These are phyloP conservation scores for Nothomitra cinnamomea DNA, from an alignment of 2,329 filamentous ascomycete species.

Conservation along the genomic window DNA sequence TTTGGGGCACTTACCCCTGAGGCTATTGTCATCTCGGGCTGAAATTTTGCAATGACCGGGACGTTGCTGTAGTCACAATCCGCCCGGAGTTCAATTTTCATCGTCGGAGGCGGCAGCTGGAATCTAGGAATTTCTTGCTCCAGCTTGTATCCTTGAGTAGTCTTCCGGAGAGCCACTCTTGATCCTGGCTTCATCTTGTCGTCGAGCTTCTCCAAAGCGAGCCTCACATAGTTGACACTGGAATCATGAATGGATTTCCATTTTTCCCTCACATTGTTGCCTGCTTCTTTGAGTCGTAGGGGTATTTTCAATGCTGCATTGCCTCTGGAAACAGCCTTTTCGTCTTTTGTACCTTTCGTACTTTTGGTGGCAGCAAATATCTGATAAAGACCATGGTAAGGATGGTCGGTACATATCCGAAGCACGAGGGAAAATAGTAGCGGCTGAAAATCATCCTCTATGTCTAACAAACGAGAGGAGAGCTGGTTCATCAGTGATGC, in stretches of 20 bases:
- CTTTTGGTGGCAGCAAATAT: constrained; percentile 70
- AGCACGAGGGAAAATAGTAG: constrained; percentile 58
- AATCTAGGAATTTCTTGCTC: constrained; percentile 45
- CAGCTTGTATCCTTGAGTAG: constrained; percentile 44
- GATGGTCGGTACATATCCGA: constrained; percentile 80
- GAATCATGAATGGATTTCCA: constrained; percentile 61
- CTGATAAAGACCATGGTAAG: constrained; percentile 94
- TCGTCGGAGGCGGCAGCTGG: constrained; percentile 71
- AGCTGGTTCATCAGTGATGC: constrained; percentile 88
- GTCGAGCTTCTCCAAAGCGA: constrained; percentile 46
- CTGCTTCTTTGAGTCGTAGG: constrained; percentile 36
- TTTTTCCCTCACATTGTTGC: constrained; percentile 20
- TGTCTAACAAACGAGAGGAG: constrained; percentile 72
- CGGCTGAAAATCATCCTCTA: constrained; percentile 53
- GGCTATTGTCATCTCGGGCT: constrained; percentile 65
- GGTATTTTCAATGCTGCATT: constrained; percentile 55
- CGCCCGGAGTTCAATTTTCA: constrained; percentile 60
- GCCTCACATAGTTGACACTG: constrained; percentile 44
- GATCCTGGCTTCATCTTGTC: constrained; percentile 49
- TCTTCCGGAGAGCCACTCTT: constrained; percentile 46
- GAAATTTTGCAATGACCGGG: constrained; percentile 56
- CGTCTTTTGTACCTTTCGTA: constrained; percentile 46
- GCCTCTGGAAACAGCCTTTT: constrained; percentile 55
- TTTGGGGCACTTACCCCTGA: constrained; percentile 87
- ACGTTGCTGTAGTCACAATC: constrained; percentile 61